Base-by-base conservation (phyloP, 768 basidiomycete genomes). In the Phaffia australis region DNA sequence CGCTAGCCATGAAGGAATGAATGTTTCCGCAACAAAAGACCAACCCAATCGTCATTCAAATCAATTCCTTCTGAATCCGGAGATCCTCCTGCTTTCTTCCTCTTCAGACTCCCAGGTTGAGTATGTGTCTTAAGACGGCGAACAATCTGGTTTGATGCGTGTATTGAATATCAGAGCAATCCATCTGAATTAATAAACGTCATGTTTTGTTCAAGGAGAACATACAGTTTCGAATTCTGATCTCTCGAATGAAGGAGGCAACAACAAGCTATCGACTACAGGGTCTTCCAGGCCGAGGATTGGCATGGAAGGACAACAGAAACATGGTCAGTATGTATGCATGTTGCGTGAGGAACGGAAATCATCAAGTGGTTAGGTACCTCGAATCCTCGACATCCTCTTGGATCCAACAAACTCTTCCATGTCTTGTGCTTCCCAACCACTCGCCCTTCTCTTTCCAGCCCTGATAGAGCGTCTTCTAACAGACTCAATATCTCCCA, bases 141-240 rank as follows among this genome's bases (percentile, higher is more conserved):
- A 0, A 67, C 66, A 56, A 67, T 67, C 66, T 67, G 58, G 8
- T 29, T 32, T 21, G 16, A 2, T 15, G 25, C 46, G 23, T 47
- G 11, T 19, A 48, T 48, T 16, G 1, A 3, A 25, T 23, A 49
- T 42, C 35, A 42, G 35, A 42, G 11, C 35, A 55, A 5, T 32
- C 48, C 16, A 62, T 9, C 19, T 0, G 35, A 29, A 11, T 46
- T 19, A 50, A 62, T 27, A 50, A 23, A 50, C 11, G 29, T 52
- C 18, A 62, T 25, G 23, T 23, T 8, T 1, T 3, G 48, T 19
- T 11, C 16, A 19, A 29, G 15, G 15, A 27, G 30, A 23, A 47
- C 59, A 54, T 3, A 67, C 66, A 55, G 66, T 67, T 56, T 67
- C 66, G 23, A 67, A 67, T 50, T 67, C 66, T n/a, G 60, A 62